Percentiles rank a stretch among this genome's conserved stretches.
Conservation (phyloP, 2,329 filamentous ascomycete species). For the Diaporthe helianthi region DNA sequence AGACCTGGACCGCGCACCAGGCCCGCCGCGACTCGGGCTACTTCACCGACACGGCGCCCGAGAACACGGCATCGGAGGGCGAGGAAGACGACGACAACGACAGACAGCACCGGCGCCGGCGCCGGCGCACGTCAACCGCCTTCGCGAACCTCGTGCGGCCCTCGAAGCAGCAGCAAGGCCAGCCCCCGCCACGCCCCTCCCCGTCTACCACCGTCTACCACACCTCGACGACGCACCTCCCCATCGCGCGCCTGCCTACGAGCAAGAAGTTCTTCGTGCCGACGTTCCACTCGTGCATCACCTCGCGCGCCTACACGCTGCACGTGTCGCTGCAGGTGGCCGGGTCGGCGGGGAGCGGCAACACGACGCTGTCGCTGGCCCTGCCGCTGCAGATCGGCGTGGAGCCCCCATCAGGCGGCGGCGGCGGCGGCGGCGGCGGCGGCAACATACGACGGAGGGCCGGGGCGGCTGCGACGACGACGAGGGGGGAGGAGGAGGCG, state of each 20-base stretch:
- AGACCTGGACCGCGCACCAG: slow-evolving; percentile 51
- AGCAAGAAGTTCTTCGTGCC: slow-evolving; percentile 59
- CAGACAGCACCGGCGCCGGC: slow-evolving; percentile 23
- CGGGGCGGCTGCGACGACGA: too few relatives aligned
- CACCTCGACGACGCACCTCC: slow-evolving; percentile 53
- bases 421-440: slow-evolving; percentile 42
- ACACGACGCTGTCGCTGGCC: slow-evolving; percentile 51
- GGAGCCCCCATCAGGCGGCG: slow-evolving; percentile 41
- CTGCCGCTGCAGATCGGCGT: slow-evolving; percentile 61
- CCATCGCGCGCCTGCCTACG: slow-evolving; percentile 53
- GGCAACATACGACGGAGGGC: slow-evolving; percentile 30
- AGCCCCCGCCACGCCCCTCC: slow-evolving; percentile 35
- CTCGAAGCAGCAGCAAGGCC: not conserved
- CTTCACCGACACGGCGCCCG: slow-evolving; percentile 50
- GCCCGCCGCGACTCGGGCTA: slow-evolving; percentile 62
- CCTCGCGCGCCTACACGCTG: slow-evolving; percentile 61
- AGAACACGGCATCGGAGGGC: slow-evolving; percentile 44
- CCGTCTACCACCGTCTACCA: slow-evolving; percentile 48
- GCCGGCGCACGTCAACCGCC: slow-evolving; percentile 2
- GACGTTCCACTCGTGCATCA: slow-evolving; percentile 65
- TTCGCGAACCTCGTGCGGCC: slow-evolving; percentile 25
- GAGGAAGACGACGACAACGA: slow-evolving; percentile 41
- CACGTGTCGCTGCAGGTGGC: slow-evolving; percentile 51
- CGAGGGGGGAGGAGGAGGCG: slow-evolving; percentile 37
- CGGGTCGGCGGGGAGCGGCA: slow-evolving; percentile 45